Percentiles rank a stretch among this genome's conserved stretches.
These are phyloP conservation scores for Persicaria maculosa DNA, from an alignment of 148 eudicot genomes.

Conservation along the genomic window DNA sequence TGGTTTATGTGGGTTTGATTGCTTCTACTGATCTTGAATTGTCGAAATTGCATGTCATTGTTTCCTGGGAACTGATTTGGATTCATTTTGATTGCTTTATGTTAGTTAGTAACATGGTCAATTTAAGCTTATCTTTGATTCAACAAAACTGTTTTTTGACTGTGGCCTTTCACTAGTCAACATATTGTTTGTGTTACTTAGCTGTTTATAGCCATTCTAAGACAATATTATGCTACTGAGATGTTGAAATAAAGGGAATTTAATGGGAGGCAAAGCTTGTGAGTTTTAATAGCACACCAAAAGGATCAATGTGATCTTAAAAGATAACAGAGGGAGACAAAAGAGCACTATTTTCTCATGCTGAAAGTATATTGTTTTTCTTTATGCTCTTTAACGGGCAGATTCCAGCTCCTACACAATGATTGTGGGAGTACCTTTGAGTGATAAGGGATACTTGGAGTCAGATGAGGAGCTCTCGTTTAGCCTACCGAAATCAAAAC, in stretches of 20 bases:
- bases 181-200: neutral
- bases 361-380: neutral
- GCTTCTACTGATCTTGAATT: conserved; percentile 1
- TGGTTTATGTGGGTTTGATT: neutral
- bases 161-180: neutral
- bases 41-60: neutral
- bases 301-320: neutral
- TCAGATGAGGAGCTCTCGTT: conserved; percentile 63
- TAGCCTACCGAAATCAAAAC: conserved; percentile 32
- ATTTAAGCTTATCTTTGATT: neutral
- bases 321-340: neutral
- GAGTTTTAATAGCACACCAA: neutral
- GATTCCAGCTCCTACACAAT: neutral
- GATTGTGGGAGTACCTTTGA: conserved; percentile 44
- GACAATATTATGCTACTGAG: neutral
- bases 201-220: neutral
- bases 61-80: conserved; percentile 4
- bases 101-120: neutral
- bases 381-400: too few relatives aligned
- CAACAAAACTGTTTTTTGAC: neutral
- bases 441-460: conserved; percentile 53
- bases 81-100: neutral
- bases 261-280: neutral
- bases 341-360: neutral
- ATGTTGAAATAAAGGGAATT: neutral